Percentiles rank a stretch among this genome's conserved stretches.
Conservation (phyloP, 2,329 filamentous ascomycete species). For the Aspergillus neoniger region DNA sequence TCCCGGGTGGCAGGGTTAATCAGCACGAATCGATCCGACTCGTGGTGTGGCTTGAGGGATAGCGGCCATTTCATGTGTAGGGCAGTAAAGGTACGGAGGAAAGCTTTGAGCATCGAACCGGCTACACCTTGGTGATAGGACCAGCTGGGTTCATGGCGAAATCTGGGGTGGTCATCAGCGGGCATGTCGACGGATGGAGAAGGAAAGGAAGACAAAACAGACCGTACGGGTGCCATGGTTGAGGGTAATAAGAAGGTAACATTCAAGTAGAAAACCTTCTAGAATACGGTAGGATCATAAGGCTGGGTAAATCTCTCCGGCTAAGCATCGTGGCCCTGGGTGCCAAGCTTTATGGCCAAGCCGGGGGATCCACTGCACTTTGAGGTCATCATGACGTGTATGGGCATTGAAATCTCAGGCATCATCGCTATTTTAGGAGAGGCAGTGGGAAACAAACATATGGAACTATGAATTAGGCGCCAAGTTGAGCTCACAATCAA, state of each 20-base stretch:
- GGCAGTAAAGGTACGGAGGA: slow-evolving; percentile 12
- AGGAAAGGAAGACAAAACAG: neutral
- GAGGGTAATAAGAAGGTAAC: too few relatives aligned
- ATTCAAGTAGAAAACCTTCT: too few relatives aligned
- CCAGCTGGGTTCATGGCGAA: slow-evolving; percentile 19
- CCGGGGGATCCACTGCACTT: neutral
- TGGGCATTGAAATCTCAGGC: neutral
- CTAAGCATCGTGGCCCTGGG: neutral
- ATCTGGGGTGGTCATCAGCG: neutral
- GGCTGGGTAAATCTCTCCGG: too few relatives aligned
- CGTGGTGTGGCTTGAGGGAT: slow-evolving; percentile 15
- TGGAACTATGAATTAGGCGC: too few relatives aligned
- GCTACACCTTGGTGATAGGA: slow-evolving; percentile 17
- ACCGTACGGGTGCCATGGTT: neutral
- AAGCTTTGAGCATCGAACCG: slow-evolving; percentile 11
- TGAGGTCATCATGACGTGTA: neutral
- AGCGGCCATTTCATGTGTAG: slow-evolving; percentile 13
- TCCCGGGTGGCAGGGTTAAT: slow-evolving; percentile 12
- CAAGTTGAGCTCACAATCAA: rapidly evolving
- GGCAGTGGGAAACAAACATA: neutral
- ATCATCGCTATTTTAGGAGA: neutral
- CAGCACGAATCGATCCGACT: slow-evolving; percentile 17
- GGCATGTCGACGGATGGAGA: too few relatives aligned
- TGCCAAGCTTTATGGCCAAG: slow-evolving; percentile 7
- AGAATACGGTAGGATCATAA: too few relatives aligned